A percentile compares a stretch with the other conserved stretches of the same genome.
phyloP scores from a whole-genome alignment of 1,284 basidiomycete species.

The Fomitopsis betulina region DNA sequence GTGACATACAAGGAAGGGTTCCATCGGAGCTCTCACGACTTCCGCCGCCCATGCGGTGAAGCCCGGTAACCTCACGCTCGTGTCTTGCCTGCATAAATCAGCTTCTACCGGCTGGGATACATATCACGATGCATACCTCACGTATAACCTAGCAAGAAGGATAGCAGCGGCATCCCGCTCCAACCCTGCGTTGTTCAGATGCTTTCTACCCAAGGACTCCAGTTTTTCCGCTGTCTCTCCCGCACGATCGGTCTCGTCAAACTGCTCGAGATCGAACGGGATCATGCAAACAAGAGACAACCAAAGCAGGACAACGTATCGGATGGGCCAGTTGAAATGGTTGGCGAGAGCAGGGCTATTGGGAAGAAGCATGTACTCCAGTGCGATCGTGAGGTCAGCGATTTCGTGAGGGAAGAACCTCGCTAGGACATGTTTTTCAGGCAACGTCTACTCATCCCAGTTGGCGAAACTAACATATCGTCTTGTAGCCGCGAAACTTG shows the following conservation, averaged over 20 bases:
- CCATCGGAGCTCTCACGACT: slow-evolving; percentile 31
- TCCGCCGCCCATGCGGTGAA: slow-evolving; percentile 49
- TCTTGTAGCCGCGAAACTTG: slow-evolving; percentile 91
- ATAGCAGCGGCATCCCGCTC: slow-evolving; percentile 78
- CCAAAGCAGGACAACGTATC: slow-evolving; percentile 89
- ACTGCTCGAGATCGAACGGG: slow-evolving; percentile 87
- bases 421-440: slow-evolving; percentile 40
- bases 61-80: slow-evolving; percentile 37
- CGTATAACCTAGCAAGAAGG: slow-evolving; percentile 72
- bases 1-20: slow-evolving; percentile 49
- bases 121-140: slow-evolving; percentile 46
- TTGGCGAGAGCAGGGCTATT: slow-evolving; percentile 40
- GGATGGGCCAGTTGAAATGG: slow-evolving; percentile 66
- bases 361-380: slow-evolving; percentile 59
- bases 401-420: slow-evolving; percentile 92
- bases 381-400: slow-evolving; percentile 71
- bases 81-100: slow-evolving; percentile 53
- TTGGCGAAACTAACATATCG: slow-evolving; percentile 65
- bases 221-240: slow-evolving; percentile 51
- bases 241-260: slow-evolving; percentile 54
- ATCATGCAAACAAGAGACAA: slow-evolving; percentile 91
- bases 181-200: slow-evolving; percentile 68
- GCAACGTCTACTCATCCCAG: not conserved
- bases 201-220: slow-evolving; percentile 55
- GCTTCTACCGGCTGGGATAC: not conserved